Base-by-base conservation (phyloP, 306 rosid species). In the Dryas octopetala region DNA sequence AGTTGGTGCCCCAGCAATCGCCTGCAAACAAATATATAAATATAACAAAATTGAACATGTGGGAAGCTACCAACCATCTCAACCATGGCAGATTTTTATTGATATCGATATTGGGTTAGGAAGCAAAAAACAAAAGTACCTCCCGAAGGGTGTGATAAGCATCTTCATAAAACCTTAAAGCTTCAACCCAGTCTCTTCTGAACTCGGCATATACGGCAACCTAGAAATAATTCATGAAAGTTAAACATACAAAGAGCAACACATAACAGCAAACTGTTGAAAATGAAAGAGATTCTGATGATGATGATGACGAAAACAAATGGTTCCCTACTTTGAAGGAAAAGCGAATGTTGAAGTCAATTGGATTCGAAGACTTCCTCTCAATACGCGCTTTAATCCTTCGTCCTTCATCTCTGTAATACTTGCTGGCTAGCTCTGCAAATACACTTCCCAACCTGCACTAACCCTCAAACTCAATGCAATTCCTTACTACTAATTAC, bases 151-250 rank as follows among this genome's bases (percentile, higher is more conserved):
- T 86, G 76, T 90, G 91, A 82, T 95, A 95, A 38, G 97, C 97
- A 80, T 92, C 99, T 85, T 95, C 97, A 70, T 95, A 95, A 85
- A 83, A 92, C 79, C 86, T 84, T 64, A 92, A 74, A 15, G 99
- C 99, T 83, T 95, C 99, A 70, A 67, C 81, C 99, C 99, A 95
- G 78, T 92, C 99, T 68, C 93, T 80, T 72, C 89, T 90, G 77
- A 95, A 95, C 81, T 95, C 99, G 51, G 98, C 99, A 89, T 86
- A 92, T 70, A 95, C 97, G 66, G 99, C 97, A 83, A 89, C 96
- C 99, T 95, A 84, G 70, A 85, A 74, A 86, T 74, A 79, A 77
- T 88, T 80, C 83, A 79, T 71, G 66, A 83, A 78, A 88, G 11
- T 6, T 71, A 79, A 62, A 84, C 57, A 80, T 74, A 71, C 82